Conservation (phyloP, 1,284 basidiomycete genomes). For the Puccinia novopanici region DNA sequence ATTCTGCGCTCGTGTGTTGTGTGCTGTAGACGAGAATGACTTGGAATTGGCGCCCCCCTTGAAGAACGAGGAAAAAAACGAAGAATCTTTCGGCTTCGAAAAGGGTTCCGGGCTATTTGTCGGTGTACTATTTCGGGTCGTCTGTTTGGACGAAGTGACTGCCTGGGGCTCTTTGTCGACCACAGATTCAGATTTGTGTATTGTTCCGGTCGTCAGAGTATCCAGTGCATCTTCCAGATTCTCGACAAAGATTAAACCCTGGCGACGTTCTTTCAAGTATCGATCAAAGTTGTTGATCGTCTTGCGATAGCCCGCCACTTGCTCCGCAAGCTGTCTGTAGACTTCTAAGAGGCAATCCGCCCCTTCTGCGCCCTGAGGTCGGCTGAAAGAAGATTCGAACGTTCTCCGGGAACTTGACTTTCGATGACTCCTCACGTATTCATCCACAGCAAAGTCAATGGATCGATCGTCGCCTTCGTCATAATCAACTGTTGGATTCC, state of each 20-base stretch:
- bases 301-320: constrained; percentile 75
- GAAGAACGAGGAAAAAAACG: constrained; percentile 41
- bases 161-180: not conserved
- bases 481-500: constrained; percentile 55
- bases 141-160: not conserved
- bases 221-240: constrained; percentile 85
- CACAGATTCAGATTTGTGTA: constrained; percentile 1
- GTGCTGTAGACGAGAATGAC: constrained; percentile 61
- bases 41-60: constrained; percentile 13
- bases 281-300: constrained; percentile 78
- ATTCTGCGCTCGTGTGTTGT: constrained; percentile 67
- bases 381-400: constrained; percentile 61
- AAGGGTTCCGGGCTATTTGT: constrained; percentile 41
- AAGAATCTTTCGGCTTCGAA: constrained; percentile 36
- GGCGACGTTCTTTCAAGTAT: constrained; percentile 78
- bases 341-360: constrained; percentile 52
- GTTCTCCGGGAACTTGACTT: constrained; percentile 65
- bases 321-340: constrained; percentile 53
- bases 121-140: not conserved
- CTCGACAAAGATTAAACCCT: constrained; percentile 86
- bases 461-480: constrained; percentile 73
- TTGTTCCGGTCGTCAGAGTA: constrained; percentile 1
- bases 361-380: not conserved
- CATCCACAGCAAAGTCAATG: constrained; percentile 71
- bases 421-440: constrained; percentile 63